A percentile compares a stretch with the other conserved stretches of the same genome.
phyloP scores from a whole-genome alignment of 805 yeast genomes.

The Candida pseudofarinosa region DNA sequence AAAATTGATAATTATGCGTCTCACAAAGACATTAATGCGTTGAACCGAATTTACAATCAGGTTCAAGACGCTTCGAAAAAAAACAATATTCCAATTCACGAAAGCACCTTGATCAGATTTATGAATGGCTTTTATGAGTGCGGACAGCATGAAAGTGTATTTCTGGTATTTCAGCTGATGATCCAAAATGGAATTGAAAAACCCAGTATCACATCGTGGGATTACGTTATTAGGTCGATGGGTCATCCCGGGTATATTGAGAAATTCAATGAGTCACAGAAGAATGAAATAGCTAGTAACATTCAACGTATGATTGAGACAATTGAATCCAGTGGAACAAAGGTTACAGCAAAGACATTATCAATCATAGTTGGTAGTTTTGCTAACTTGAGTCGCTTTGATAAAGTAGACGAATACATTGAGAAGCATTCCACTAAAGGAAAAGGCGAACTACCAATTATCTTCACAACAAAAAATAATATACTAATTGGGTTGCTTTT shows the following conservation, averaged over 20 bases:
- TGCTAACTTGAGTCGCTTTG: conserved; percentile 35
- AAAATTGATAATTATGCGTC: conserved; percentile 19
- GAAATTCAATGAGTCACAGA: conserved; percentile 22
- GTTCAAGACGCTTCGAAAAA: conserved; percentile 18
- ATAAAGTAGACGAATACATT: conserved; percentile 40
- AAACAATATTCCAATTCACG: conserved; percentile 32
- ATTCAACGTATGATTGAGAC: conserved; percentile 30
- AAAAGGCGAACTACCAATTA: conserved; percentile 23
- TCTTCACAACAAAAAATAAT: conserved; percentile 40
- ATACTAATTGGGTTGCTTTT: conserved; percentile 43
- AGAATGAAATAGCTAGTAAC: conserved; percentile 17
- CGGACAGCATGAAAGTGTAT: conserved; percentile 31
- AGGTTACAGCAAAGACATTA: conserved; percentile 47
- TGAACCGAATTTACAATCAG: conserved; percentile 21
- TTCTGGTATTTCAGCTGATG: conserved; percentile 50
- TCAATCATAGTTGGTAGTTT: conserved; percentile 47
- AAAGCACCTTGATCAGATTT: conserved; percentile 36
- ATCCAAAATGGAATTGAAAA: conserved; percentile 27
- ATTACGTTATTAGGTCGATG: conserved; percentile 50
- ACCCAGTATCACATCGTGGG: conserved; percentile 55
- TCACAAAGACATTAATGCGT: conserved; percentile 13
- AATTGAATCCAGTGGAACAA: conserved; percentile 19
- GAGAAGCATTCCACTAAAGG: conserved; percentile 20
- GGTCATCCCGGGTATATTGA: conserved; percentile 28
- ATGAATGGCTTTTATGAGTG: conserved; percentile 45